Percentiles rank a stretch among this genome's conserved stretches.
Conservation (phyloP, 140 eudicot species). For the Anethum foeniculum region DNA sequence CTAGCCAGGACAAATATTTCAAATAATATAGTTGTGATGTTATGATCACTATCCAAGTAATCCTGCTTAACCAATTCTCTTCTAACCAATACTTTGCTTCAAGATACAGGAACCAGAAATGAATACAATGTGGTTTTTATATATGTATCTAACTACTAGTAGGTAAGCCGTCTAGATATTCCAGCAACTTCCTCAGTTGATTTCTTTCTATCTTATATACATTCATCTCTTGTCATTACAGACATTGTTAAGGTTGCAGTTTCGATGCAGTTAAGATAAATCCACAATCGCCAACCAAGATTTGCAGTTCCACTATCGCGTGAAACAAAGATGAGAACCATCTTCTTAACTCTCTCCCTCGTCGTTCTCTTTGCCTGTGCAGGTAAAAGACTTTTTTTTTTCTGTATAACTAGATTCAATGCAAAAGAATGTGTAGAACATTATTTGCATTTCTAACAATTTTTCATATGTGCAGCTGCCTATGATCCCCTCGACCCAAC, state of each 20-base stretch:
- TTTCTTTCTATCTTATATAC: conserved; percentile 12
- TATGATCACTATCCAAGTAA: conserved; percentile 17
- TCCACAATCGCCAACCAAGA: not conserved
- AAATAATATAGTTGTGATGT: conserved; percentile 20
- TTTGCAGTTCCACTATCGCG: not conserved
- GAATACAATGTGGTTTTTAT: conserved; percentile 10
- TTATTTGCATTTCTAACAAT: not conserved
- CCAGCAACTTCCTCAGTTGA: conserved; percentile 20
- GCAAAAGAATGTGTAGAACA: no score
- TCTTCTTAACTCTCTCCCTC: conserved; percentile 26
- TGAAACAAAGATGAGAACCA: conserved; percentile 27
- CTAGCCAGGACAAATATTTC: not conserved
- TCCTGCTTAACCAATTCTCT: conserved; percentile 15
- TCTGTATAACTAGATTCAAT: not conserved
- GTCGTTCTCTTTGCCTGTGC: conserved; percentile 36
- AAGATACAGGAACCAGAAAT: conserved; percentile 42
- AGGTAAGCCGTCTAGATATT: conserved; percentile 38
- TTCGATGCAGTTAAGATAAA: not conserved
- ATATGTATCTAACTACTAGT: conserved; percentile 44
- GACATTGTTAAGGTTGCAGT: not conserved
- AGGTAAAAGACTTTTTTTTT: conserved; percentile 20
- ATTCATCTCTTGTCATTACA: conserved; percentile 7
- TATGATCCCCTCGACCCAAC: conserved; percentile 87
- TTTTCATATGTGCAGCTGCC: conserved; percentile 37
- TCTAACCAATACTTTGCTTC: conserved; percentile 39